Base-by-base conservation (phyloP, 345 rosid genomes). In the Euphorbia peplus region DNA sequence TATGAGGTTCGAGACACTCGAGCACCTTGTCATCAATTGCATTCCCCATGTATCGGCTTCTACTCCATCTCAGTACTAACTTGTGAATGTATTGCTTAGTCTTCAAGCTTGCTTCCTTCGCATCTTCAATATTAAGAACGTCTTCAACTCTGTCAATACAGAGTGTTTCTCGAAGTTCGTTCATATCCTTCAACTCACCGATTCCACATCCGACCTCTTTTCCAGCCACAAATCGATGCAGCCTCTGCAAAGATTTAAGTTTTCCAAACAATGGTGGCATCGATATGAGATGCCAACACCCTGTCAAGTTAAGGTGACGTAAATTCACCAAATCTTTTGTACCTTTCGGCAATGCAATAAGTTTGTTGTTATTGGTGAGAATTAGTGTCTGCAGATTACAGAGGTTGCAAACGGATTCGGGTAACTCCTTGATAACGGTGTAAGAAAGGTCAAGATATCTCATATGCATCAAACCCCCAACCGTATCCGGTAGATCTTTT, bases 371-470 rank as follows among this genome's bases (percentile, higher is more conserved):
- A n/a, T 51, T 5, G 30, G 21, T 12, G 4, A 72, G 75, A 54
- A 72, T 65, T 42, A 72, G 50, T 16, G 60, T 72, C 59, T 72
- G 75, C 24, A 72, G 59, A 47, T 72, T 72, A 47, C 68, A 66
- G 19, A 72, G 70, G 52, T 15, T 47, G 75, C 70, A 58, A 18
- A 54, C 25, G 47, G 75, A 72, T 32, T 72, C 60, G 12, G 75
- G 75, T 18, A 72, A 51, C 56, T 26, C 44, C 37, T 46, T 65
- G 39, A 72, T 58, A 13, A 50, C 30, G 3, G 75, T 65, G 37
- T 46, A 30, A 18, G 75, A 72, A 56, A 72, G 70, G 62, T 72
- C 60, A 25, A 72, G 66, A 48, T 57, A 72, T 70, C 75, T 57
- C 32, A 72, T 56, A 44, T 64, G 75, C 65, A 16, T 30, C 59